Evolutionary conservation across 352 stramenopile species (phyloP), one percentile per base, ranked within the genome.

Genomic region (Phytophthora europaea): DNA sequence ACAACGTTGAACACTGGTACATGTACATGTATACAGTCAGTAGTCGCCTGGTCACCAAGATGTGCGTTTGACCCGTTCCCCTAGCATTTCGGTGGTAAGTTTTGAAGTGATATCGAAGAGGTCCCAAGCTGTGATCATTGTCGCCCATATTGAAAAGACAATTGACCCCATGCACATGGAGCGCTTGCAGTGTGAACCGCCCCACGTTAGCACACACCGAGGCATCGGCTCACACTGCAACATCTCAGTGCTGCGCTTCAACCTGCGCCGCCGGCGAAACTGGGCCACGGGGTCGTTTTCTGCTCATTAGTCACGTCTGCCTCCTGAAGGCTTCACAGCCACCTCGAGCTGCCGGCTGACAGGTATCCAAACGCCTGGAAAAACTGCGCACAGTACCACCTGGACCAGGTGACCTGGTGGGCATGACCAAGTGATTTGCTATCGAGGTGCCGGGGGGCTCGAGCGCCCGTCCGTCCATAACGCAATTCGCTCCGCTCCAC

Each of bases 301-400:
- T 69, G 66, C 38, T 50, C 56, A 48, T 66, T 50, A 48, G 34
- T 60, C 47, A 67, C 48, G 22, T n/a, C 16, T 15, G 16, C n/a
- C 20, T 20, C 36, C 36, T n/a, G n/a, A 22, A 51, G 45, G n/a
- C n/a, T n/a, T n/a, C n/a, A n/a, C n/a, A n/a, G n/a, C n/a, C n/a
- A n/a, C 18, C 18, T 22, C 13, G 18, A 23, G 47, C 47, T 31
- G 47, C 56, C 31, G 57, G 62, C 51, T 68, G 63, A 68, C 56
- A 72, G 58, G 70, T 70, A 76, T 76, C 70, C 70, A 63, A 47
- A 50, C 43, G 57, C 54, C 53, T 59, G 38, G 40, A 72, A 72
- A 31, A 64, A 67, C 68, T 75, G 63, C 54, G 61, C 56, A 28
- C 58, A 31, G 28, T 31, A 31, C 28, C 28, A 31, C 28, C 4